These are phyloP conservation scores for Xylariomycetidae sp. DNA, from an alignment of 2,329 filamentous ascomycete species.

Conservation along the genomic window DNA sequence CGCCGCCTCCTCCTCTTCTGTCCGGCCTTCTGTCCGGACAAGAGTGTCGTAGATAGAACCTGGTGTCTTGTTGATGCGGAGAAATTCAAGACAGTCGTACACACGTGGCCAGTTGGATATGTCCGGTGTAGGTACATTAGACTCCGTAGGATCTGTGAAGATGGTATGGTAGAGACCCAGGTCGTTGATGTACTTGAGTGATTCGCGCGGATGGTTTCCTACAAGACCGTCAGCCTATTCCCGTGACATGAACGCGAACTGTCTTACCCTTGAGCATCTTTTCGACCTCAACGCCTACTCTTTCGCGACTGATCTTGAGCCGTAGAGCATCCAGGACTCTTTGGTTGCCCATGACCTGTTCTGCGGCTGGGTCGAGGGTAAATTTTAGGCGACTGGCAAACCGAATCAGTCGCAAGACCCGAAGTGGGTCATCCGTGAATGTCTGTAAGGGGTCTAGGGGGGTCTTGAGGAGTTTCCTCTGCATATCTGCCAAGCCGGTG, in stretches of 20 bases:
- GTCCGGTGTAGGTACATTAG: slow-evolving; percentile 48
- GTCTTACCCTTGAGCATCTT: slow-evolving; percentile 75
- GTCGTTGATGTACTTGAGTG: slow-evolving; percentile 50
- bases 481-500: slow-evolving; percentile 70
- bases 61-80: slow-evolving; percentile 38
- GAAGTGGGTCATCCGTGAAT: slow-evolving; percentile 87
- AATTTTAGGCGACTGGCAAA: slow-evolving; percentile 85
- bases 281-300: slow-evolving; percentile 79
- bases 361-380: slow-evolving; percentile 63
- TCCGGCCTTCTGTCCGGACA: slow-evolving; percentile 51
- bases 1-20: no score
- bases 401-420: slow-evolving; percentile 78
- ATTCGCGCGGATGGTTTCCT: slow-evolving; percentile 25
- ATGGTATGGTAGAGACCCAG: slow-evolving; percentile 66
- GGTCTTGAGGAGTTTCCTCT: slow-evolving; percentile 67
- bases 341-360: slow-evolving; percentile 68
- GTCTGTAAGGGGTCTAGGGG: slow-evolving; percentile 85
- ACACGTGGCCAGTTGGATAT: slow-evolving; percentile 54
- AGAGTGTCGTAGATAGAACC: slow-evolving; percentile 48
- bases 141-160: slow-evolving; percentile 61
- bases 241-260: no score
- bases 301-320: slow-evolving; percentile 85
- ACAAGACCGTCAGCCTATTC: background rate
- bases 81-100: slow-evolving; percentile 56
- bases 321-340: slow-evolving; percentile 74